Base-by-base conservation (phyloP, 139 green algal species). In the Chlorella sp. region DNA sequence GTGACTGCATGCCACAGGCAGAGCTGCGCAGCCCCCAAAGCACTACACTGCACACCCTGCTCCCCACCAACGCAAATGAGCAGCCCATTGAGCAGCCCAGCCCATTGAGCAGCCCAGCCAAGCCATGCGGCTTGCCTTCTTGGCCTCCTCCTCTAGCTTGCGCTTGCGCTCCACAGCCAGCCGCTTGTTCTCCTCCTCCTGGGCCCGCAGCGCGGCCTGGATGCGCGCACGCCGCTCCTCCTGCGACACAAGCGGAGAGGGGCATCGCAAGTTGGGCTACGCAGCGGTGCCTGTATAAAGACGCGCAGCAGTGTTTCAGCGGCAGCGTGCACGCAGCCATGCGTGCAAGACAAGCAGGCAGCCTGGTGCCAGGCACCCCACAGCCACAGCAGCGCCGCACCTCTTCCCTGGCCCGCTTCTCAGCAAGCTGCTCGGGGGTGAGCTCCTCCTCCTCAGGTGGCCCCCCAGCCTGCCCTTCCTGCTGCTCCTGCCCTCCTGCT, bases 181-280 rank as follows among this genome's bases (percentile, higher is more conserved):
- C 18, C 91, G 87, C 86, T 80, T 84, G 82, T 90, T 89, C 51
- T 87, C 82, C 74, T 94, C 91, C 44, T 67, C 70, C 55, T 84
- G 74, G 9, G 90, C 82, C 64, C 69, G 39, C 38, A 86, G 44
- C 36, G 70, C 57, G 0, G 90, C 82, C 64, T 82, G 70, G 39
- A 86, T 81, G 71, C 68, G 91, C 86, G 2, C 84, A 88, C 72
- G 87, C 72, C 38, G 78, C 74, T 93, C 90, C 84, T 93, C 93
- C 82, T 87, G 75, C 39, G 26, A 32, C n/a, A 44, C 18, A 44
- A 36, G 63, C 20, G 62, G 62, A 16, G 15, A 7, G 3, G 18
- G 65, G 30, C 76, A 83, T 25, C 60, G 36, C 0, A 18, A 81
- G 28, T 5, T 80, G 25, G n/a, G n/a, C n/a, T n/a, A n/a, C n/a